These are phyloP conservation scores for Fusarium nodosum DNA, from an alignment of 2,329 filamentous ascomycete species.

Conservation along the genomic window DNA sequence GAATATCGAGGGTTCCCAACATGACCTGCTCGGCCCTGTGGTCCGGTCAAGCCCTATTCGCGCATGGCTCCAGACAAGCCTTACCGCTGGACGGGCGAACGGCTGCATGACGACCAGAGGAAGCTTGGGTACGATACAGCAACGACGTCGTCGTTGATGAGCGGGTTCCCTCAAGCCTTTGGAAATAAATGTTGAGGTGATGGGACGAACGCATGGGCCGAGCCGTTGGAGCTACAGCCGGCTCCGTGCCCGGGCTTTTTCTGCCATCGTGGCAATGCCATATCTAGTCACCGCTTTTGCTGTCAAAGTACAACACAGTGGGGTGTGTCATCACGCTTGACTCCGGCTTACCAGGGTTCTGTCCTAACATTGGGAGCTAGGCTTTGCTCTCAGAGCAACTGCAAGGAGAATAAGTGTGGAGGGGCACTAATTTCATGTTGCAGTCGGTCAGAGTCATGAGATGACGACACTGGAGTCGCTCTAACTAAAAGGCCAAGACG, in stretches of 20 bases:
- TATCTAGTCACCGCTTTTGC: slow-evolving; percentile 42
- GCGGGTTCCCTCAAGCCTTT: slow-evolving; percentile 24
- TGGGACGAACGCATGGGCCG: slow-evolving; percentile 41
- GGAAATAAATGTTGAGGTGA: slow-evolving; percentile 41
- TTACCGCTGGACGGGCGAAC: slow-evolving; percentile 52
- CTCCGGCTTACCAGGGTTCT: slow-evolving; percentile 24
- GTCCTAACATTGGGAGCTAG: neutral
- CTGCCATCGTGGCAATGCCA: slow-evolving; percentile 39
- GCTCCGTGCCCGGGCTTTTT: slow-evolving; percentile 46
- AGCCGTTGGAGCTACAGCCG: slow-evolving; percentile 45
- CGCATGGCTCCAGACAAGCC: slow-evolving; percentile 51
- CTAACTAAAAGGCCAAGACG: slow-evolving; percentile 32
- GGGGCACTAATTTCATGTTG: slow-evolving; percentile 29
- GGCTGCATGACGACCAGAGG: slow-evolving; percentile 53
- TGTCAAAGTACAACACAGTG: slow-evolving; percentile 10
- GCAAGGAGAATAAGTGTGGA: slow-evolving; percentile 39
- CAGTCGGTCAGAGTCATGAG: slow-evolving; percentile 26
- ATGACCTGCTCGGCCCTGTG: slow-evolving; percentile 38
- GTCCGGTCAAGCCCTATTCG: slow-evolving; percentile 47
- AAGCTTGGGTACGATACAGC: slow-evolving; percentile 23
- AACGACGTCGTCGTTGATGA: slow-evolving; percentile 31
- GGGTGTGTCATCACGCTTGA: slow-evolving; percentile 13
- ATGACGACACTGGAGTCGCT: slow-evolving; percentile 37
- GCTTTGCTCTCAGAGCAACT: slow-evolving; percentile 10
- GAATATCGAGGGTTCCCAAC: slow-evolving; percentile 26